phyloP scores from a whole-genome alignment of 441 rosid species.

The Macaranga tanarius region DNA sequence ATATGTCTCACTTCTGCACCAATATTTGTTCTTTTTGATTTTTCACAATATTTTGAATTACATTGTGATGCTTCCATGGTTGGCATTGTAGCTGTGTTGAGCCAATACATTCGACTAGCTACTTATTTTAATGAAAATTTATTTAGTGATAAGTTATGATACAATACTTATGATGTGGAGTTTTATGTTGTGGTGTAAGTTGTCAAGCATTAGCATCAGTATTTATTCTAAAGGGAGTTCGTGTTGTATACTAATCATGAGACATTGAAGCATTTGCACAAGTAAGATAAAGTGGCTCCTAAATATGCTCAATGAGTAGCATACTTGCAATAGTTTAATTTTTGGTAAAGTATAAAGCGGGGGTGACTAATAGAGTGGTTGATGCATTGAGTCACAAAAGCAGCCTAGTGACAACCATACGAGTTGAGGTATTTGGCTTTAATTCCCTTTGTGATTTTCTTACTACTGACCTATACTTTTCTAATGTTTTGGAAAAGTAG shows the following conservation, averaged over 20 bases:
- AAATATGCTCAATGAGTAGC: neutral
- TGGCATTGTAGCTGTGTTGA: neutral
- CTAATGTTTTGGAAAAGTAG: neutral
- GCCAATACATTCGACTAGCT: neutral
- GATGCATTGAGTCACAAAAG: neutral
- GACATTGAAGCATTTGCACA: neutral
- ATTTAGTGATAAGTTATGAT: neutral
- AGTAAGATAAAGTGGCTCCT: neutral
- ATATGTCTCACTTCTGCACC: neutral
- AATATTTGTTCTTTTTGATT: neutral
- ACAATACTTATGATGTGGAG: neutral
- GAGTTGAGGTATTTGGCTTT: neutral
- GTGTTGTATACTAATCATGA: neutral
- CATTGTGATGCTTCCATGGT: neutral
- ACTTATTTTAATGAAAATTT: neutral
- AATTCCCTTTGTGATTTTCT: neutral
- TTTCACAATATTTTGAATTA: neutral
- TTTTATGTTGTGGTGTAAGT: slow-evolving; percentile 6
- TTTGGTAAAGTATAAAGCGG: neutral
- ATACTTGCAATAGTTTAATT: neutral
- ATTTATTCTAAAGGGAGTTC: neutral
- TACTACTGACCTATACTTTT: neutral
- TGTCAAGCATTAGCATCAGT: slow-evolving; percentile 13
- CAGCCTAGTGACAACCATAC: neutral
- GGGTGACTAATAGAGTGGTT: too few species aligned